A percentile compares a stretch with the other conserved stretches of the same genome.
These are phyloP conservation scores for Pseudozyma tsukubaensis DNA, from an alignment of 1,284 basidiomycete species.

Conservation along the genomic window DNA sequence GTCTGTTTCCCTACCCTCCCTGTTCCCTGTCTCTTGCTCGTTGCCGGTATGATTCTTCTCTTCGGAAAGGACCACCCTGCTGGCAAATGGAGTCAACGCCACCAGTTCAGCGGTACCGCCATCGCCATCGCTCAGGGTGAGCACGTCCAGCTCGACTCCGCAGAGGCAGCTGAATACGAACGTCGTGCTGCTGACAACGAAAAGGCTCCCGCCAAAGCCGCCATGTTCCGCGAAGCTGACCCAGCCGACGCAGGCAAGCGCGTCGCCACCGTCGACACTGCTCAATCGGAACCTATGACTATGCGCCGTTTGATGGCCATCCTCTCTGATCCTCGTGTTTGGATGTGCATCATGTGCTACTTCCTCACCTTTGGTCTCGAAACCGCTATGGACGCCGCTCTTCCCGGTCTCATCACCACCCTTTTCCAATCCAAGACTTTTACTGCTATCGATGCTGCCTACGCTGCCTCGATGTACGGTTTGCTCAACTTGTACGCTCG, in stretches of 20 bases:
- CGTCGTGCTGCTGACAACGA: constrained; percentile 33
- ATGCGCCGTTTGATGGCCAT: constrained; percentile 69
- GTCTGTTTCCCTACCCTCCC: constrained; percentile 75
- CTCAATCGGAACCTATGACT: constrained; percentile 73
- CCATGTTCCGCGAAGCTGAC: constrained; percentile 62
- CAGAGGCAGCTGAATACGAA: constrained; percentile 66
- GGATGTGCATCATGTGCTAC: constrained; percentile 75
- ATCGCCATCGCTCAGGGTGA: constrained; percentile 67
- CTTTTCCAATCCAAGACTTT: constrained; percentile 69
- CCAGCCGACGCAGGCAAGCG: constrained; percentile 39
- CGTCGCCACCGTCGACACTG: constrained; percentile 70
- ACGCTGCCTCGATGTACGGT: constrained; percentile 72
- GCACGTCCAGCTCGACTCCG: constrained; percentile 62
- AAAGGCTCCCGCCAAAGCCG: constrained; percentile 52
- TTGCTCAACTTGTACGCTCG: constrained; percentile 74
- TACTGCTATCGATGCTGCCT: constrained; percentile 73
- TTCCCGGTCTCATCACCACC: constrained; percentile 72
- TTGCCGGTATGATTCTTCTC: constrained; percentile 72
- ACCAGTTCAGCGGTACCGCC: constrained; percentile 71
- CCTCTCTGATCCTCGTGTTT: constrained; percentile 73
- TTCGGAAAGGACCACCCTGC: constrained; percentile 76
- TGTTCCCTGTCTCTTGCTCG: constrained; percentile 73
- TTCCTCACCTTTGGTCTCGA: constrained; percentile 73
- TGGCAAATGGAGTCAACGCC: constrained; percentile 74
- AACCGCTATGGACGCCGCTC: constrained; percentile 74